Percentiles rank a stretch among this genome's conserved stretches.
These are phyloP conservation scores for Trichophyton simii DNA, from an alignment of 2,329 filamentous ascomycete species.

Conservation along the genomic window DNA sequence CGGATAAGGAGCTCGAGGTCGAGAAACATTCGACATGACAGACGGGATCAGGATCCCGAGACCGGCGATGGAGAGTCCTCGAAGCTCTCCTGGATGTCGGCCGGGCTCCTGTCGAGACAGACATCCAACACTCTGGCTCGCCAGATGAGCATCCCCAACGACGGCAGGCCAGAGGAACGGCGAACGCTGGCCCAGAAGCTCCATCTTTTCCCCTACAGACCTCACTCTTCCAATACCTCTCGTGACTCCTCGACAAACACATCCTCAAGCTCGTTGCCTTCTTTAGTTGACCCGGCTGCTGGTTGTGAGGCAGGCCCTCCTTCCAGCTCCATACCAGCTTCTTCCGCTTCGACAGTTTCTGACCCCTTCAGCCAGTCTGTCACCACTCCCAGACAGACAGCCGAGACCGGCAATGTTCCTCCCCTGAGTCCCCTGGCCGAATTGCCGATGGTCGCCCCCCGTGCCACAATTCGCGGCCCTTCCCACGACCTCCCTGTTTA, in stretches of 20 bases:
- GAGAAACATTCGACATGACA: neutral
- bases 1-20: neutral
- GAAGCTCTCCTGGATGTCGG: slow-evolving; percentile 9
- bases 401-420: slow-evolving; percentile 8
- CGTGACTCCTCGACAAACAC: slow-evolving; percentile 28
- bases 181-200: slow-evolving; percentile 12
- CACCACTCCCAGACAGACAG: slow-evolving; percentile 2
- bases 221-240: slow-evolving; percentile 26
- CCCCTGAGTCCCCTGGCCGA: slow-evolving; percentile 14
- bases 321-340: slow-evolving; percentile 4
- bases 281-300: slow-evolving; percentile 10
- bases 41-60: neutral
- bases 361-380: neutral
- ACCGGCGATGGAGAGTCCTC: slow-evolving; percentile 1
- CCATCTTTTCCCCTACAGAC: slow-evolving; percentile 12
- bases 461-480: slow-evolving; percentile 12
- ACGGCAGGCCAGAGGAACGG: slow-evolving; percentile 12
- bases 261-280: slow-evolving; percentile 30
- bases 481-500: slow-evolving; percentile 32
- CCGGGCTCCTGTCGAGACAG: slow-evolving; percentile 10
- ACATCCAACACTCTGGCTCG: slow-evolving; percentile 8
- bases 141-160: slow-evolving; percentile 11
- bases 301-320: slow-evolving; percentile 16
- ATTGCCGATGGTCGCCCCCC: slow-evolving; percentile 11
- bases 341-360: slow-evolving; percentile 2